phyloP scores from a whole-genome alignment of 2,329 filamentous ascomycete species.

The Tolypocladium sp. region DNA sequence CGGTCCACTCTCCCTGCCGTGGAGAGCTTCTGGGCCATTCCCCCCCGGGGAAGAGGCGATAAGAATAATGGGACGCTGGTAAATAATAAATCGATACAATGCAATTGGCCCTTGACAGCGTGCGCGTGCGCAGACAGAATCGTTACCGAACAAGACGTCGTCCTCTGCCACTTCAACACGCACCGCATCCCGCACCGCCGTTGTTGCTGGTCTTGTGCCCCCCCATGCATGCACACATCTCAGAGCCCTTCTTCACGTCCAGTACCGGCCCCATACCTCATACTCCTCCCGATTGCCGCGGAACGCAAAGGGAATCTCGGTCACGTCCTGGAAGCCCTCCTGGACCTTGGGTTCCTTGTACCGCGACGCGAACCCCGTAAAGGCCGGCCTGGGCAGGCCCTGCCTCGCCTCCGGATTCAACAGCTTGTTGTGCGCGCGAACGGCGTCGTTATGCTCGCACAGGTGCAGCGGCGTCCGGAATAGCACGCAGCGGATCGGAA shows the following conservation, averaged over 20 bases:
- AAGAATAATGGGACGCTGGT: too few relatives aligned
- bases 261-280: constrained; percentile 67
- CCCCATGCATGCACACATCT: not conserved
- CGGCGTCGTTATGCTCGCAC: constrained; percentile 78
- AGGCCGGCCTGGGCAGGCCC: constrained; percentile 70
- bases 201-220: not conserved
- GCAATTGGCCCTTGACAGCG: not conserved
- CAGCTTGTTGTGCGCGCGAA: constrained; percentile 60
- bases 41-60: not conserved
- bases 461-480: constrained; percentile 66
- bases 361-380: constrained; percentile 62
- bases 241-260: constrained; percentile 42
- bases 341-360: constrained; percentile 61
- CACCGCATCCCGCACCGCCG: not conserved
- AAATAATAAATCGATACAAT: not conserved
- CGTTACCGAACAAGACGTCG: not conserved
- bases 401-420: constrained; percentile 77
- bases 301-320: constrained; percentile 67
- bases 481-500: constrained; percentile 77
- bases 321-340: constrained; percentile 81
- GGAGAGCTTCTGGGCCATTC: not conserved
- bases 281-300: constrained; percentile 60
- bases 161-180: too few relatives aligned
- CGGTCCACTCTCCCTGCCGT: not conserved
- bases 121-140: not conserved